Evolutionary conservation across 805 yeast genomes (phyloP).

Genomic region (Metschnikowia picachoensis): DNA sequence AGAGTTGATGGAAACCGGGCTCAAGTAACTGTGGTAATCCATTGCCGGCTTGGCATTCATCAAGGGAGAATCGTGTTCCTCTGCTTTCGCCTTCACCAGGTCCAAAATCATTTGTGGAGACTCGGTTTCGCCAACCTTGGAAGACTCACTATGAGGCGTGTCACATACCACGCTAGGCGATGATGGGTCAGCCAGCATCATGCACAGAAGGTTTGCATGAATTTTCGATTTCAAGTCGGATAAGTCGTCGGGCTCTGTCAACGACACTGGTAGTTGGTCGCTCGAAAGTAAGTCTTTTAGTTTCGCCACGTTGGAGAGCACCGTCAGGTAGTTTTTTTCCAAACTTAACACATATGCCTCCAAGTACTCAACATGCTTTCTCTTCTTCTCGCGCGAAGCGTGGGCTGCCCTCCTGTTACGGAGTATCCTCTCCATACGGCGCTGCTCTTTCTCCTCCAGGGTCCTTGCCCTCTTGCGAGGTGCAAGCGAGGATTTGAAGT

Average conservation of each 20-base stretch:
- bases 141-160: constrained; percentile 6
- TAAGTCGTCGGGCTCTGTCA: constrained; percentile 14
- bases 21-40: constrained; percentile 34
- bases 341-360: constrained; percentile 54
- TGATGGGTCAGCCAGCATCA: constrained; percentile 2
- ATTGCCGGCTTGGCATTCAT: constrained; percentile 7
- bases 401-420: constrained; percentile 97
- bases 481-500: constrained; percentile 56
- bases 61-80: constrained; percentile 9
- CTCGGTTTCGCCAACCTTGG: constrained; percentile 1
- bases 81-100: constrained; percentile 8
- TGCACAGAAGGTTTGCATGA: constrained; percentile 8
- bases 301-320: constrained; percentile 24
- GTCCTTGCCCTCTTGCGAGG: constrained; percentile 97
- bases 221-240: constrained; percentile 13
- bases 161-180: constrained; percentile 5
- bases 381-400: constrained; percentile 93
- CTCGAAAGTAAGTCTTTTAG: constrained; percentile 11
- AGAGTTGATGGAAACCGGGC: constrained; percentile 42
- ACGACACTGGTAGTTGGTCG: constrained; percentile 7
- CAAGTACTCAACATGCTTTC: constrained; percentile 82
- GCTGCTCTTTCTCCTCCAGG: constrained; percentile 93
- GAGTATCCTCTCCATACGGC: constrained; percentile 86
- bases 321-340: constrained; percentile 31
- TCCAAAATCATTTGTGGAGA: constrained; percentile 1